These are phyloP conservation scores for Gnaphalium uliginosum DNA, from an alignment of 129 eudicot species.

Conservation along the genomic window DNA sequence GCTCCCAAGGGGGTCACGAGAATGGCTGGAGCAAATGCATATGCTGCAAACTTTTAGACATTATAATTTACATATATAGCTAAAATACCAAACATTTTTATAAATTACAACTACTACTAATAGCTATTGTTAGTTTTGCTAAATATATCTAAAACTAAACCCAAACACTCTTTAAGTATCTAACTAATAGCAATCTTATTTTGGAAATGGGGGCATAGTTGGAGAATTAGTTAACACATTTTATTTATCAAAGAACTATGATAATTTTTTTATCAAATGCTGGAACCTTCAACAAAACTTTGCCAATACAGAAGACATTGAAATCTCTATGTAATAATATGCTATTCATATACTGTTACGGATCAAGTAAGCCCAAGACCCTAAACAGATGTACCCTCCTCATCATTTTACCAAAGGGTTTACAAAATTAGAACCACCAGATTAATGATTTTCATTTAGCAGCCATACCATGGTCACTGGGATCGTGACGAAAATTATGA, in stretches of 20 bases:
- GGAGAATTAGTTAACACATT: too few species aligned
- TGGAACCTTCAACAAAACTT: not conserved
- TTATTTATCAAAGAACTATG: not conserved
- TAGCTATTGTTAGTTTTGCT: too few species aligned
- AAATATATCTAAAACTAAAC: too few species aligned
- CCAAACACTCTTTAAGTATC: too few species aligned
- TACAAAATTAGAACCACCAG: not conserved
- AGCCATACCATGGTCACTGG: not conserved
- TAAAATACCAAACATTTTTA: too few species aligned
- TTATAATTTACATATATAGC: too few species aligned
- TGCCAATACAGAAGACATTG: not conserved
- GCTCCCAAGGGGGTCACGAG: slow-evolving; percentile 97
- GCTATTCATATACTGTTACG: not conserved
- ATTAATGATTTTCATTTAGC: not conserved
- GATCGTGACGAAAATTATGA: not conserved
- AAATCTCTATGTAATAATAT: too few species aligned
- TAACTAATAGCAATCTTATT: too few species aligned
- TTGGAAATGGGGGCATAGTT: too few species aligned
- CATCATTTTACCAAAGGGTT: not conserved
- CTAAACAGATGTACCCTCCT: not conserved
- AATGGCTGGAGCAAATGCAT: slow-evolving; percentile 95
- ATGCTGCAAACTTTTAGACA: slow-evolving; percentile 56
- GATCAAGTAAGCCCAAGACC: not conserved
- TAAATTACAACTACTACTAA: too few species aligned
- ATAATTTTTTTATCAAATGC: not conserved